A percentile compares a stretch with the other conserved stretches of the same genome.
phyloP scores from a whole-genome alignment of 306 rosid species.

The Psophocarpus tetragonolobus region DNA sequence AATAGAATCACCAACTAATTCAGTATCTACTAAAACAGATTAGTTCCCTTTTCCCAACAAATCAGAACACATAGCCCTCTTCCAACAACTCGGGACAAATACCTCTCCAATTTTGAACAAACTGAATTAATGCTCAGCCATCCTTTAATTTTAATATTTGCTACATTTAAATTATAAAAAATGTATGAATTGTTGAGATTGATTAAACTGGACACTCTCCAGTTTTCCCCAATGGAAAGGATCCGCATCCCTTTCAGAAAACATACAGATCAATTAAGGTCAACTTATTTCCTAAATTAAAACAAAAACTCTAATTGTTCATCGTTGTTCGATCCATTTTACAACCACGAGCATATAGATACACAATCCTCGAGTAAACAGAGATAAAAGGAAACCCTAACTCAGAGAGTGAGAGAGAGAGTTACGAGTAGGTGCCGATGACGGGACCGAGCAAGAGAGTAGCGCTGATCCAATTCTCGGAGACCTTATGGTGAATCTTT shows the following conservation, averaged over 20 bases:
- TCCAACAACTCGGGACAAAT: not conserved
- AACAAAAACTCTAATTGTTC: not conserved
- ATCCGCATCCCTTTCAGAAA: no score
- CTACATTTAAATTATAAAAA: no score
- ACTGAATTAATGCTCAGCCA: no score
- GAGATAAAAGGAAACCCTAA: not conserved
- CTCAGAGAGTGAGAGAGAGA: not conserved
- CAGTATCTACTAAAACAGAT: not conserved
- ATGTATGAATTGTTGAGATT: no score
- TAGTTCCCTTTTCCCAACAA: not conserved
- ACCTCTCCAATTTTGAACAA: no score
- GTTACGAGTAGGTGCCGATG: constrained; percentile 60
- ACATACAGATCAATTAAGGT: not conserved
- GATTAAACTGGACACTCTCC: no score
- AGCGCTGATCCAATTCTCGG: constrained; percentile 88
- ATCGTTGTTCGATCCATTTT: not conserved
- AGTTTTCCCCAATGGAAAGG: no score
- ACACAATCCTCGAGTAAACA: not conserved
- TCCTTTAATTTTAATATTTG: no score
- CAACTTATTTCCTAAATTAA: not conserved
- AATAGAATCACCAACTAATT: not conserved
- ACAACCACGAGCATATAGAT: not conserved
- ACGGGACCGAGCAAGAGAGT: constrained; percentile 68
- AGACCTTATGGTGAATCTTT: constrained; percentile 85
- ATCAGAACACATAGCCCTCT: not conserved